A percentile compares a stretch with the other conserved stretches of the same genome.
Evolutionary conservation across 1,284 basidiomycete species (phyloP).

Genomic region (Entoloma clypeatum): DNA sequence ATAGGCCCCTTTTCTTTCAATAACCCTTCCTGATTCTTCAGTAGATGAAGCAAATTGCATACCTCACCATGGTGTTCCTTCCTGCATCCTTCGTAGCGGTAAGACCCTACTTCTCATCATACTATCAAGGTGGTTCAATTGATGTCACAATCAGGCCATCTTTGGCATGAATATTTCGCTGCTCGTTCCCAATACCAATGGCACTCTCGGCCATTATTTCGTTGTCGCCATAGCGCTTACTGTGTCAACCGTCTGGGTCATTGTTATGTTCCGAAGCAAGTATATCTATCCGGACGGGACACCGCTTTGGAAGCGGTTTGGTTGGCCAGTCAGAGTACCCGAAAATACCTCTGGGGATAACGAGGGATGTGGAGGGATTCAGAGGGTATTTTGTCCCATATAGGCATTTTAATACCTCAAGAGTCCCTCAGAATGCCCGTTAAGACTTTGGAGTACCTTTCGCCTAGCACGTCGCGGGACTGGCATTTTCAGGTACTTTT

Average conservation of each 20-base stretch:
- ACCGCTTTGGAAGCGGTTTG: constrained; percentile 18
- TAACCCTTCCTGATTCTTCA: background rate
- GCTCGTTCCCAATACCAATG: constrained; percentile 30
- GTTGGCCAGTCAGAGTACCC: constrained; percentile 21
- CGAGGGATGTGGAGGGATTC: background rate
- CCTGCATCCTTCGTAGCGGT: constrained; percentile 48
- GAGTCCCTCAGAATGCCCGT: no score
- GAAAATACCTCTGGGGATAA: constrained; percentile 5
- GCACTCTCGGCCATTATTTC: constrained; percentile 30
- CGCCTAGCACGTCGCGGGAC: no score
- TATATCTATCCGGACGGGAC: constrained; percentile 18
- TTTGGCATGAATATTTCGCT: constrained; percentile 52
- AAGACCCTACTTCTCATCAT: constrained; percentile 19
- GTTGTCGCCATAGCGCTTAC: constrained; percentile 33
- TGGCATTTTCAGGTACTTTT: no score
- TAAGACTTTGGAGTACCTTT: no score
- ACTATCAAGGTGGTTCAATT: background rate
- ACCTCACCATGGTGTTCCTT: constrained; percentile 50
- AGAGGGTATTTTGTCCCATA: constrained; percentile 7
- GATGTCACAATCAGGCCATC: constrained; percentile 30
- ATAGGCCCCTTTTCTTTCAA: background rate
- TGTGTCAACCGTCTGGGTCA: constrained; percentile 32
- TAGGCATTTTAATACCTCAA: no score
- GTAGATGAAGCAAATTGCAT: constrained; percentile 48
- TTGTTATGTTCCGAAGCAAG: constrained; percentile 32